A percentile compares a stretch with the other conserved stretches of the same genome.
These are phyloP conservation scores for Trichoderma polysporum DNA, from an alignment of 2,329 filamentous ascomycete genomes.

Conservation along the genomic window DNA sequence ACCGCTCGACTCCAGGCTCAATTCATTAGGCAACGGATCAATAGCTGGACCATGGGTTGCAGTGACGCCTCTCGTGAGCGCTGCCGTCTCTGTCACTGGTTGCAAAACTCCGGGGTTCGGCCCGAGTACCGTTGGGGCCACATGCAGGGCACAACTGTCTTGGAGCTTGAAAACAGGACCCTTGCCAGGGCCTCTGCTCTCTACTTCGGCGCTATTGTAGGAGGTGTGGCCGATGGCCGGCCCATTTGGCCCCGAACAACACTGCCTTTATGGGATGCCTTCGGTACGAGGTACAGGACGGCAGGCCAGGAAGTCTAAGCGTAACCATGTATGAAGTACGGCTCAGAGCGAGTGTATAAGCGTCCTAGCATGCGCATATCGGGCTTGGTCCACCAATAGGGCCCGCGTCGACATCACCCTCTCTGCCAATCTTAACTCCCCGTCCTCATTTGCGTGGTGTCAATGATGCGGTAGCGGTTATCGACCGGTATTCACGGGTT, in stretches of 20 bases:
- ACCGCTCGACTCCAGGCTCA: slow-evolving; percentile 7
- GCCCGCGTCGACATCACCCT: background rate
- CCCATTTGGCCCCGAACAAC: background rate
- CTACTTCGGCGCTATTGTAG: slow-evolving; percentile 20
- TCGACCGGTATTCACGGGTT: background rate
- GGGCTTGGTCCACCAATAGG: background rate
- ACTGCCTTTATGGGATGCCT: background rate
- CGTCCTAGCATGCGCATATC: background rate
- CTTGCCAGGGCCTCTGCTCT: background rate
- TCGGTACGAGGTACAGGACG: background rate
- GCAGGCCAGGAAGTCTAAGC: background rate
- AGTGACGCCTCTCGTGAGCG: background rate
- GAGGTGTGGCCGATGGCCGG: slow-evolving; percentile 8
- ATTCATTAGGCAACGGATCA: slow-evolving; percentile 11
- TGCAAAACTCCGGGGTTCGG: slow-evolving; percentile 21
- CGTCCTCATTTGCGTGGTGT: background rate
- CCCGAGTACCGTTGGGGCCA: slow-evolving; percentile 17
- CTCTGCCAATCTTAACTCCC: slow-evolving; percentile 1
- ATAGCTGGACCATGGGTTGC: background rate
- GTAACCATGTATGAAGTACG: background rate
- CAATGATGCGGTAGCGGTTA: slow-evolving; percentile 3
- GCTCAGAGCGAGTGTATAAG: background rate
- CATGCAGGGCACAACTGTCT: background rate
- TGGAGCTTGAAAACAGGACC: slow-evolving; percentile 3
- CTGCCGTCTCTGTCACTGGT: background rate